These are phyloP conservation scores for Helotiales sp. DNA, from an alignment of 2,329 filamentous ascomycete genomes.

Conservation along the genomic window DNA sequence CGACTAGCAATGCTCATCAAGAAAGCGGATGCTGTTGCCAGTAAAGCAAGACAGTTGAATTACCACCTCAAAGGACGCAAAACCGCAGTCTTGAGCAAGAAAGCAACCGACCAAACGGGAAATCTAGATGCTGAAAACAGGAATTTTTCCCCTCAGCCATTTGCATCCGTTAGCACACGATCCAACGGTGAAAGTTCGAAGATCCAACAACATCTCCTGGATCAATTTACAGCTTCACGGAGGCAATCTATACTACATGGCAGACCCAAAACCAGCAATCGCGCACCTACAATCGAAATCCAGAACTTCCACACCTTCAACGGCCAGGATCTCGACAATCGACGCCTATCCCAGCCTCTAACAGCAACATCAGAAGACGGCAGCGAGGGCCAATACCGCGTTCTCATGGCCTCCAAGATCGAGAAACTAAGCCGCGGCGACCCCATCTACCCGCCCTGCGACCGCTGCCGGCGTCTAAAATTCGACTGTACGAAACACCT, in stretches of 20 bases:
- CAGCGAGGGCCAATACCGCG: constrained; percentile 51
- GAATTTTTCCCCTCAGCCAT: constrained; percentile 36
- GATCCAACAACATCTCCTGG: constrained; percentile 59
- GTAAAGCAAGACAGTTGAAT: constrained; percentile 77
- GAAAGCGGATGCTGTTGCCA: constrained; percentile 76
- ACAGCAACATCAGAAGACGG: constrained; percentile 36
- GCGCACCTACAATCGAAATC: constrained; percentile 20
- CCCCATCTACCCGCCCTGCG: constrained; percentile 79
- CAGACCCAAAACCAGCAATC: constrained; percentile 27
- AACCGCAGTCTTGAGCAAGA: constrained; percentile 71
- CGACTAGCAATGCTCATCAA: constrained; percentile 78
- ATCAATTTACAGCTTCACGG: constrained; percentile 53
- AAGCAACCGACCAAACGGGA: constrained; percentile 48
- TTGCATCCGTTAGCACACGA: constrained; percentile 47
- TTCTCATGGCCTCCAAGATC: constrained; percentile 74
- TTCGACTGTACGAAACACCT: constrained; percentile 86
- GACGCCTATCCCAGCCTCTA: constrained; percentile 33
- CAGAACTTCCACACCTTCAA: constrained; percentile 25
- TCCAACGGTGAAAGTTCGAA: constrained; percentile 38
- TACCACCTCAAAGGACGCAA: constrained; percentile 78
- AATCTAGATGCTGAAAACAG: constrained; percentile 22
- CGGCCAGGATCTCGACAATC: constrained; percentile 34
- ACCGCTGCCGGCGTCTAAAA: constrained; percentile 78
- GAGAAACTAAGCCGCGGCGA: constrained; percentile 77
- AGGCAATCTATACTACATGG: constrained; percentile 30